These are phyloP conservation scores for Coccinonectria pachysandricola DNA, from an alignment of 2,329 filamentous ascomycete species.

Conservation along the genomic window DNA sequence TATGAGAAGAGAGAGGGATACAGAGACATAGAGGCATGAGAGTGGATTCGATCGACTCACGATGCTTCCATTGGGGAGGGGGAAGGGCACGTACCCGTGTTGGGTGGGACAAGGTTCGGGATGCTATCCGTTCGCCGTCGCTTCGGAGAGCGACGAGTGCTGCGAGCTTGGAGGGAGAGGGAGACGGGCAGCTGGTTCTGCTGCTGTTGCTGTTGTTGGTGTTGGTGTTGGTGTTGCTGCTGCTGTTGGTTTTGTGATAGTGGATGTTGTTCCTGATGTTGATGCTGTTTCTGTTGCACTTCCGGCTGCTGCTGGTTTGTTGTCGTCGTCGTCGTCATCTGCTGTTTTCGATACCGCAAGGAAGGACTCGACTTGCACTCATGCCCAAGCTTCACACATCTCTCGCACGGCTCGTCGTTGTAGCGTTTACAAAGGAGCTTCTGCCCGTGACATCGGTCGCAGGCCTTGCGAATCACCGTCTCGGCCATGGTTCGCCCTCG, in stretches of 20 bases:
- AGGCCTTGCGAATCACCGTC: conserved; percentile 31
- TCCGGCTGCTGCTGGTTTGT: conserved; percentile 18
- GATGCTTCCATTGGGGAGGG: too few relatives aligned
- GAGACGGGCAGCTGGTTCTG: conserved; percentile 6
- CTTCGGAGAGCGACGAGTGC: conserved; percentile 26
- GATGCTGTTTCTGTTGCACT: conserved; percentile 9
- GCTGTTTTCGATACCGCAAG: conserved; percentile 26
- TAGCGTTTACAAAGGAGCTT: conserved; percentile 36
- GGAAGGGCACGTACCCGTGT: conserved; percentile 29
- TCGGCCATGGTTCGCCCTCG: conserved; percentile 27
- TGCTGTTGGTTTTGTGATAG: conserved; percentile 3
- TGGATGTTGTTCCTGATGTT: conserved; percentile 7
- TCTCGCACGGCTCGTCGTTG: conserved; percentile 30
- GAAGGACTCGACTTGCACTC: conserved; percentile 36
- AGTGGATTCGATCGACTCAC: too few relatives aligned
- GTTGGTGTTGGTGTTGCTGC: conserved; percentile 6
- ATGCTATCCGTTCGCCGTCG: conserved; percentile 26
- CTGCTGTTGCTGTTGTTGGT: conserved; percentile 8
- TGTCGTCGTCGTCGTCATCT: too few relatives aligned
- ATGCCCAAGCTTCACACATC: conserved; percentile 30
- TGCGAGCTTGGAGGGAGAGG: conserved; percentile 5
- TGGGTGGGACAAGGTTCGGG: conserved; percentile 23
- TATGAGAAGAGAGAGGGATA: too few relatives aligned
- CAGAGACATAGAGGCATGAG: conserved; percentile 7
- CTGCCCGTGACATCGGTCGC: conserved; percentile 36